These are phyloP conservation scores for Capsicum chinense DNA, from an alignment of 257 asterid genomes.

Conservation along the genomic window DNA sequence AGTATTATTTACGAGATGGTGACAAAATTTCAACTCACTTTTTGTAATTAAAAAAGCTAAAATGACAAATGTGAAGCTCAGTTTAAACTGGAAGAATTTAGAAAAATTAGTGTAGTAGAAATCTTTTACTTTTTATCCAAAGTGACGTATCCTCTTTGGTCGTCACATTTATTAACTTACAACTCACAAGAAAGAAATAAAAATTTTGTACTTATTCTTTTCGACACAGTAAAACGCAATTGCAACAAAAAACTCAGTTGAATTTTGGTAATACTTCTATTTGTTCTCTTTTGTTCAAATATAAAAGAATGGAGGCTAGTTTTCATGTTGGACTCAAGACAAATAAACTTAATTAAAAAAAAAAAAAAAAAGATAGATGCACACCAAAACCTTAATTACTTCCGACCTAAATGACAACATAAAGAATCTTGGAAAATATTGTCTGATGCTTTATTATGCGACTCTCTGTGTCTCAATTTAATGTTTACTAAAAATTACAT, in stretches of 20 bases:
- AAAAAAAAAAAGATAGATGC: neutral
- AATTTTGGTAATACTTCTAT: neutral
- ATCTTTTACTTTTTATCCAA: neutral
- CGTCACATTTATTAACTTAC: neutral
- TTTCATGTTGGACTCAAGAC: neutral
- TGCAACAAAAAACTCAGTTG: neutral
- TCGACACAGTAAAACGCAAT: neutral
- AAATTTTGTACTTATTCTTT: neutral
- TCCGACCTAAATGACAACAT: neutral
- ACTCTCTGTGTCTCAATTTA: too few species aligned
- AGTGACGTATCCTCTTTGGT: neutral
- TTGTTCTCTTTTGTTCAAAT: neutral
- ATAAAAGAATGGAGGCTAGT: neutral
- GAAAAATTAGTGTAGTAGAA: neutral
- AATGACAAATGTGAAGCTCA: too few species aligned
- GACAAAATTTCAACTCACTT: too few species aligned
- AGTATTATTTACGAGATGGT: too few species aligned
- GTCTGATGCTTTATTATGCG: neutral
- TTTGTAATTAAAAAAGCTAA: too few species aligned
- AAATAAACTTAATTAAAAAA: neutral
- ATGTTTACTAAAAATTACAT: too few species aligned
- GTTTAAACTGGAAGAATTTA: neutral
- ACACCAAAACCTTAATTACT: neutral
- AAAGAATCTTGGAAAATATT: neutral
- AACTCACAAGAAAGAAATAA: neutral